Percentiles rank a stretch among this genome's conserved stretches.
Evolutionary conservation across 78 protist genomes (phyloP).

Genomic region (Dictyostelium citrinum): DNA sequence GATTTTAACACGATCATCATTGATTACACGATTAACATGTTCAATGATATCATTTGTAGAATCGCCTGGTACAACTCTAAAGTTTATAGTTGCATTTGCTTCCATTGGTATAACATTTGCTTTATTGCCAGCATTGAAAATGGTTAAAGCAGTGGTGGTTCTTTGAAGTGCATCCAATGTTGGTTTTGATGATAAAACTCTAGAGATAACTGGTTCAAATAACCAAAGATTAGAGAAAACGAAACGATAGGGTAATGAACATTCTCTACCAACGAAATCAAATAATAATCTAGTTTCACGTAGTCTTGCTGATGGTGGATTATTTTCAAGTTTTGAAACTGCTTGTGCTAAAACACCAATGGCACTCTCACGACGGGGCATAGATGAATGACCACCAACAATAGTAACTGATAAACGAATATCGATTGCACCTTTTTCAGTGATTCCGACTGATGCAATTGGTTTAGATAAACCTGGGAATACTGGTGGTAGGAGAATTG

Average conservation of each 20-base stretch:
- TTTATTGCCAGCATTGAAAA: slow-evolving; percentile 49
- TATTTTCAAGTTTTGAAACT: slow-evolving; percentile 27
- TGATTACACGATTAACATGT: slow-evolving; percentile 19
- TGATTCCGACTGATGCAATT: slow-evolving; percentile 37
- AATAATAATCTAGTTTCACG: neutral
- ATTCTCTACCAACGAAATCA: slow-evolving; percentile 65
- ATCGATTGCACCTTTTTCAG: slow-evolving; percentile 53
- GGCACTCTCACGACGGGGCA: slow-evolving; percentile 50
- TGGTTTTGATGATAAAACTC: slow-evolving; percentile 15
- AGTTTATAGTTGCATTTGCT: slow-evolving; percentile 44
- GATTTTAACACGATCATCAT: slow-evolving; percentile 25
- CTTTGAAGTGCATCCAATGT: slow-evolving; percentile 56
- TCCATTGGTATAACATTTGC: slow-evolving; percentile 43
- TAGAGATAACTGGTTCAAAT: slow-evolving; percentile 32
- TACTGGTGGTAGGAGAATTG: slow-evolving; percentile 25
- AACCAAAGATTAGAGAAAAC: slow-evolving; percentile 63
- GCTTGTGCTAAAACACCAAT: slow-evolving; percentile 60
- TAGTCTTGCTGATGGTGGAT: slow-evolving; percentile 2
- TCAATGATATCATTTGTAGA: neutral
- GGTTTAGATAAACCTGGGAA: slow-evolving; percentile 43
- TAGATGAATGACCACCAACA: slow-evolving; percentile 62
- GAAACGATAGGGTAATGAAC: slow-evolving; percentile 23
- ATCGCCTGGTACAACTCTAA: slow-evolving; percentile 36
- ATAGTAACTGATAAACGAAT: neutral
- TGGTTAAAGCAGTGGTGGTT: slow-evolving; percentile 64